phyloP scores from a whole-genome alignment of 805 yeast species.

The Zygosaccharomyces rouxii region DNA sequence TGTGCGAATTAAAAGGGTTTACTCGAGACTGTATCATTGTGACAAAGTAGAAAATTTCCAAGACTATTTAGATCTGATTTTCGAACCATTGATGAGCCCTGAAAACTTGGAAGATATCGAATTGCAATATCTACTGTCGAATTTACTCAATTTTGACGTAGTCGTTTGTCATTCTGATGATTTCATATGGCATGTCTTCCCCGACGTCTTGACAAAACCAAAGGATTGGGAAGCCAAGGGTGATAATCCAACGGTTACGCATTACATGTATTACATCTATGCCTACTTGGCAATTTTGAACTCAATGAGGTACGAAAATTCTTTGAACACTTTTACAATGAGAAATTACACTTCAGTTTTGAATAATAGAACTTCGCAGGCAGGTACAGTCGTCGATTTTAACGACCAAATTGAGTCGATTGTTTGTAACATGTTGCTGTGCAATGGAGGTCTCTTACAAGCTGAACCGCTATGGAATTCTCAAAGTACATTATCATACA shows the following conservation, averaged over 20 bases:
- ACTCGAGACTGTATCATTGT: conserved; percentile 21
- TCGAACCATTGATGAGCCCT: conserved; percentile 33
- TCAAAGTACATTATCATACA: conserved; percentile 21
- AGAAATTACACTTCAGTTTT: conserved; percentile 25
- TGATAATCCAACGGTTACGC: conserved; percentile 39
- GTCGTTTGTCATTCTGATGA: conserved; percentile 24
- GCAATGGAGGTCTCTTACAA: conserved; percentile 31
- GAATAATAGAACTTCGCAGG: conserved; percentile 29
- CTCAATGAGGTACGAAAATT: conserved; percentile 11
- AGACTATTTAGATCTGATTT: conserved; percentile 33
- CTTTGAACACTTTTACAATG: conserved; percentile 22
- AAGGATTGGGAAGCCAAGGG: conserved; percentile 31
- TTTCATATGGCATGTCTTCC: conserved; percentile 28
- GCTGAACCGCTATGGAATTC: conserved; percentile 30
- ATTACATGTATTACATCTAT: conserved; percentile 37
- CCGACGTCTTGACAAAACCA: conserved; percentile 19
- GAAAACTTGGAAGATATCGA: conserved; percentile 25
- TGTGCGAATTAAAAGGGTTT: conserved; percentile 35
- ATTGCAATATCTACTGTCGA: conserved; percentile 33
- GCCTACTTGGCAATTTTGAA: conserved; percentile 23
- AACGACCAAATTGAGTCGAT: conserved; percentile 31
- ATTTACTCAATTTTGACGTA: conserved; percentile 35
- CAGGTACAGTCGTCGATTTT: conserved; percentile 20
- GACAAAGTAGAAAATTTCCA: conserved; percentile 31
- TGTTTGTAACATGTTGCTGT: conserved; percentile 28